Evolutionary conservation across 306 rosid species (phyloP).

Genomic region (Quercus agrifolia): DNA sequence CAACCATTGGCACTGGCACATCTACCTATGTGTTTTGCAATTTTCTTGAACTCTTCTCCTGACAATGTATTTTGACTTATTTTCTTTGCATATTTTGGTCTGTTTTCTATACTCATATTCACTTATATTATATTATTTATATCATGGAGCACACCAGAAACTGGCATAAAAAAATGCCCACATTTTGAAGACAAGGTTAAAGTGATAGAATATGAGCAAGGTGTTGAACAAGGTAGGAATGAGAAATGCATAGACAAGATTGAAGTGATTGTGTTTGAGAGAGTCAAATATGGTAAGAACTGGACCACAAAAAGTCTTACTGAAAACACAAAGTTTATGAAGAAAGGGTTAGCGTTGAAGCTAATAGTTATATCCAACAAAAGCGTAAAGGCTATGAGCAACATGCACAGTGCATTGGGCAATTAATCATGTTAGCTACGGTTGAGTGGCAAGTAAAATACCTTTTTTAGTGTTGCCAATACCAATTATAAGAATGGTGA

Average conservation of each 20-base stretch:
- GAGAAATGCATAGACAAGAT: conserved; percentile 25
- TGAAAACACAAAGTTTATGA: too few species aligned
- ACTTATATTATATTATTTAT: too few species aligned
- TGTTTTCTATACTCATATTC: too few species aligned
- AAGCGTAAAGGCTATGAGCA: neutral
- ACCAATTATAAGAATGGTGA: neutral
- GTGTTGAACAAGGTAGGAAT: neutral
- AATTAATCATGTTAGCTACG: neutral
- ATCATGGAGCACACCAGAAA: neutral
- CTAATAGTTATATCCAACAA: neutral
- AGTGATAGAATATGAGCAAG: conserved; percentile 30
- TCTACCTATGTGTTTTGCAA: too few species aligned
- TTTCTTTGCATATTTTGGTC: too few species aligned
- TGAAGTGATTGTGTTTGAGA: conserved; percentile 26
- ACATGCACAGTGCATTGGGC: neutral
- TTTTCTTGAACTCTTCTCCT: too few species aligned
- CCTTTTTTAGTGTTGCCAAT: neutral
- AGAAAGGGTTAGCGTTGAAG: neutral
- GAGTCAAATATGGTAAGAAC: conserved; percentile 13
- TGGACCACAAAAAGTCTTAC: too few species aligned
- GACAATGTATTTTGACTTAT: too few species aligned
- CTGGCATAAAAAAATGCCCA: conserved; percentile 1
- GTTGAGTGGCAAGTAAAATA: conserved; percentile 2
- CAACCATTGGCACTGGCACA: too few species aligned
- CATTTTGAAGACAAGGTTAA: conserved; percentile 29